Evolutionary conservation across 768 basidiomycete genomes (phyloP), one percentile per base, ranked within the genome.

Genomic region (Mycena polygramma): DNA sequence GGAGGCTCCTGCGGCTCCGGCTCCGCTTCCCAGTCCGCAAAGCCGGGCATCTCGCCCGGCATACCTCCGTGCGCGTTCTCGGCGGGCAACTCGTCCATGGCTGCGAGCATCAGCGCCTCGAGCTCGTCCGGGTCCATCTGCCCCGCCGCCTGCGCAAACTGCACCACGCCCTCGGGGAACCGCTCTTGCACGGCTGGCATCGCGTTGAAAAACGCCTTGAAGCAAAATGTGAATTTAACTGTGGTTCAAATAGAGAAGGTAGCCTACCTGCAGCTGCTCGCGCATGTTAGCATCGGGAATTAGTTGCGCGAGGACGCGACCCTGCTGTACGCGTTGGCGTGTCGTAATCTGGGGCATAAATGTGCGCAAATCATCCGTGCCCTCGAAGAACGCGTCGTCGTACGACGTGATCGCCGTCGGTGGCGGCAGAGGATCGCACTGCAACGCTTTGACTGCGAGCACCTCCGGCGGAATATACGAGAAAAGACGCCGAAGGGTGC

Each of bases 361-460:
- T 20, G 83, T 79, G 68, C 87, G 83, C 17, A 84, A 59, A 71
- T 92, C 90, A 60, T 91, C 90, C 4, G 85, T 82, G 2, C 89
- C 88, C 19, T 79, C 81, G 82, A 98, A 97, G 81, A 96, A 98
- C n/a, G 78, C 79, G 5, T 86, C 81, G 70, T 95, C 86, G 80
- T 98, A 98, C 48, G 75, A 77, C 41, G 85, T 92, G 2, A 89
- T 75, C 3, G 86, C 80, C 1, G 86, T 85, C 8, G 80, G 81
- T 0, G 97, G 96, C 0, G 97, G 95, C 3, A 97, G 82, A 0
- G 97, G 96, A 76, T 98, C 97, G 74, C 92, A 98, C 11, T 92
- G 89, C 69, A 94, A 82, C 8, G 89, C 85, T 64, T 89, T 87
- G 15, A 80, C 82, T 7, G 84, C 81, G 15, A 88, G 79, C 6